Base-by-base conservation (phyloP, 768 basidiomycete genomes). In the Dacryopinax spathularia region DNA sequence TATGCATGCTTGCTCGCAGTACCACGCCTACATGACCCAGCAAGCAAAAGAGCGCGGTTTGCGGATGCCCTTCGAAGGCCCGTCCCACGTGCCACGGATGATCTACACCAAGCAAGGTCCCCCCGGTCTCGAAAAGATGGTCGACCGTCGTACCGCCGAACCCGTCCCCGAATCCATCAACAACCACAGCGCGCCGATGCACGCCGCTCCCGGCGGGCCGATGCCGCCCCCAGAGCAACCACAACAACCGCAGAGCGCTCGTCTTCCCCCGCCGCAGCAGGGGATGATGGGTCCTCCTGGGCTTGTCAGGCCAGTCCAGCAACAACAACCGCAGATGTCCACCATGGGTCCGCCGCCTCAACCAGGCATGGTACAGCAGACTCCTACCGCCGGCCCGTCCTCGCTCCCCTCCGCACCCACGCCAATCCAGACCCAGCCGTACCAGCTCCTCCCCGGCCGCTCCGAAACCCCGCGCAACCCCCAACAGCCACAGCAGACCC, bases 401-500 rank as follows among this genome's bases (percentile, higher is more conserved):
- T 27, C 25, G 25, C 48, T 61, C 64, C 35, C 44, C 64, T 10
- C 62, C 4, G 12, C 29, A 16, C 20, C 61, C 15, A 20, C 33
- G 16, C 36, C 15, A n/a, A 36, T 61, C 35, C 62, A 20, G 37
- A 60, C 59, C 41, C 48, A 56, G 29, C 48, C 25, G 48, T 65
- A 35, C 33, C 62, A 44, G 31, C 56, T 59, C 33, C 20, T 56
- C n/a, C 44, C 34, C 20, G 31, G 33, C 29, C 29, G 35, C 2
- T 48, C 44, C 33, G 44, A 20, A 6, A 56, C 48, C 25, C 34
- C 29, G 16, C 39, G 27, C 18, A 59, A 63, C 36, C 61, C 65
- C 2, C 61, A 66, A 34, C 70, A 66, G 16, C 66, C 60, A 33
- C 69, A 68, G 56, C 71, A 67, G 60, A 72, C 67, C 66, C 68